Evolutionary conservation across 2,329 filamentous ascomycete genomes (phyloP), one percentile per base, ranked within the genome.

Genomic region (Fusarium tupiense): DNA sequence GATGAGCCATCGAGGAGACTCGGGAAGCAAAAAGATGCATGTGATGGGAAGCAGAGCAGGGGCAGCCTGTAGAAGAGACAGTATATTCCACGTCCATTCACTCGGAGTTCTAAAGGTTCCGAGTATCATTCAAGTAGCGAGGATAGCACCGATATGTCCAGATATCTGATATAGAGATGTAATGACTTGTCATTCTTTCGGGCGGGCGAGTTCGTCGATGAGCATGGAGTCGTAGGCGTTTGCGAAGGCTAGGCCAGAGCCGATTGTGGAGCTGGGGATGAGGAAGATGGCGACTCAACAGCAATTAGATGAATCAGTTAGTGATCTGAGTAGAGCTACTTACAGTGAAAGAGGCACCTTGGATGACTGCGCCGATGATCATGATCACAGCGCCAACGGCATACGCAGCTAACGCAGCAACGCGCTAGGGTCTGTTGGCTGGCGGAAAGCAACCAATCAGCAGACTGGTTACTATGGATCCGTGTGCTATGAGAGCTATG

Each of bases 1-100:
- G 64, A 89, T 88, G 16, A 91, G 82, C 88, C 89, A 91, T 60
- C 90, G 82, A 8, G 90, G 90, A 12, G 88, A 90, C 75, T 92
- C 90, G 0, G 90, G 90, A 3, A 91, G 82, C 68, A 89, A 3
- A 52, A 85, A 89, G 13, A 86, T 49, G 4, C 71, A 54, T 29
- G 58, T n/a, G 8, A 76, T 61, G n/a, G 75, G 69, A 6, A 78
- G 63, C 3, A 76, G 10, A 14, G 73, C 62, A 0, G 76, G 73
- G 0, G 54, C 69, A 17, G 75, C 75, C 57, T 80, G 78, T 0
- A 80, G 67, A 2, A 76, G 66, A 1, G 77, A 80, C 0, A 80
- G 80, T 12, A 82, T 81, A 19, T 79, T 71, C 81, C 81, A 82
- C 5, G 29, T 3, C 29, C 29, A 29, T 29, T 29, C 29, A 29